Evolutionary conservation across 352 stramenopile species (phyloP).

Genomic region (Globisporangium perplexum): DNA sequence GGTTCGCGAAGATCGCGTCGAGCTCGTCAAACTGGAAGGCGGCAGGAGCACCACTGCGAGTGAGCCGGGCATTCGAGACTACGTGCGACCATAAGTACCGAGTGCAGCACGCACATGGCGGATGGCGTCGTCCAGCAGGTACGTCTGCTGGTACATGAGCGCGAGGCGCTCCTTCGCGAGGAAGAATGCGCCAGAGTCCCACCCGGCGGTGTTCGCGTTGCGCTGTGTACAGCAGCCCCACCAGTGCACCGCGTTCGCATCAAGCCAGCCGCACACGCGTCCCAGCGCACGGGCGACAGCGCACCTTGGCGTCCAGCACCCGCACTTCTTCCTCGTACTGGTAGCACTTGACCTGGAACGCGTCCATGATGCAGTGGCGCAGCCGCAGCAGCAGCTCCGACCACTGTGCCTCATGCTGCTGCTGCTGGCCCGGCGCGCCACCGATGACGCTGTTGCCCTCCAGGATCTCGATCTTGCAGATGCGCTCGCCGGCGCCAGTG

Average conservation of each 20-base stretch:
- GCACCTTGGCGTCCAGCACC: conserved; percentile 55
- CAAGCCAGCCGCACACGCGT: too few relatives aligned
- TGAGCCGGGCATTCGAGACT: not conserved
- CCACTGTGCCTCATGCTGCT: conserved; percentile 78
- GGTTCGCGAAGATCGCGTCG: conserved; percentile 63
- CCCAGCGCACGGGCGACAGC: too few relatives aligned
- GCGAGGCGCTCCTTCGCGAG: conserved; percentile 72
- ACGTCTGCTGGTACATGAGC: conserved; percentile 82
- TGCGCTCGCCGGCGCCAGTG: conserved; percentile 31
- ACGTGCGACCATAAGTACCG: too few relatives aligned
- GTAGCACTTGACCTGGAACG: conserved; percentile 71
- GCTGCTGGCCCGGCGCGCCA: conserved; percentile 37
- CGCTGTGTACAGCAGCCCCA: conserved; percentile 14
- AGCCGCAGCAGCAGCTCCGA: conserved; percentile 65
- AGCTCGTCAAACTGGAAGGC: conserved; percentile 59
- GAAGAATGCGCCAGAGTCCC: conserved; percentile 81
- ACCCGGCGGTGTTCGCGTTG: conserved; percentile 26
- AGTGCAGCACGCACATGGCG: conserved; percentile 44
- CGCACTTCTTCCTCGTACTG: conserved; percentile 76
- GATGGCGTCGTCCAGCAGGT: conserved; percentile 76
- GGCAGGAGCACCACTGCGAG: not conserved
- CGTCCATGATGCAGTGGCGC: conserved; percentile 75
- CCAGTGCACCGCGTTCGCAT: too few relatives aligned
- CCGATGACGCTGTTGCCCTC: conserved; percentile 64
- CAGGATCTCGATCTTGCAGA: conserved; percentile 81